Conservation (phyloP, 495 filamentous ascomycete species). For the Trichocladium uniseriatum region DNA sequence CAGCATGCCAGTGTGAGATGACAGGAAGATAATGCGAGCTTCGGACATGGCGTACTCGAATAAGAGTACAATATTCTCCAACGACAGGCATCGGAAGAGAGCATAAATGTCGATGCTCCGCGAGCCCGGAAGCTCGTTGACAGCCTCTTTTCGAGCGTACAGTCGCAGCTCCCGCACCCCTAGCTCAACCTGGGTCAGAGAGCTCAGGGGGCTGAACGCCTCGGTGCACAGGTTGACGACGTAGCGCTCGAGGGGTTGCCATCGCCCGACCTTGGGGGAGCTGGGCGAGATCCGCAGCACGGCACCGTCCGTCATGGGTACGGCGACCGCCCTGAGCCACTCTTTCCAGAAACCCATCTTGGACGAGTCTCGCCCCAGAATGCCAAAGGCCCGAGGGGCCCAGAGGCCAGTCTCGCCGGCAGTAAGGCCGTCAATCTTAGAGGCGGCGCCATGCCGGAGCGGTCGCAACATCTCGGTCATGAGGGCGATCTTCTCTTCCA, state of each 20-base stretch:
- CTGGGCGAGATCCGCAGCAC: slow-evolving; percentile 75
- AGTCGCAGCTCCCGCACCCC: slow-evolving; percentile 81
- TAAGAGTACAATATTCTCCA: slow-evolving; percentile 83
- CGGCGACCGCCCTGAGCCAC: slow-evolving; percentile 84
- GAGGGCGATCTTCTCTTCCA: slow-evolving; percentile 91
- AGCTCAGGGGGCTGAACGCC: slow-evolving; percentile 81
- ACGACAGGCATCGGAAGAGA: slow-evolving; percentile 77
- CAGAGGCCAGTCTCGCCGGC: slow-evolving; percentile 94
- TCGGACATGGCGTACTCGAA: slow-evolving; percentile 92
- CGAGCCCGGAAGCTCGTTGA: slow-evolving; percentile 88
- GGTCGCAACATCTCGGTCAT: slow-evolving; percentile 95
- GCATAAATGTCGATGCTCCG: slow-evolving; percentile 90
- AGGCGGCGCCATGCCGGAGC: slow-evolving; percentile 85
- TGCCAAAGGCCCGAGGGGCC: slow-evolving; percentile 89
- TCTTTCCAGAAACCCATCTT: slow-evolving; percentile 97
- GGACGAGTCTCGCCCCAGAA: slow-evolving; percentile 75
- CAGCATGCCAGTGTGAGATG: slow-evolving; percentile 93
- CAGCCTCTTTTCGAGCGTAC: slow-evolving; percentile 85
- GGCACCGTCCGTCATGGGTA: slow-evolving; percentile 87
- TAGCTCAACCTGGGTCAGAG: slow-evolving; percentile 92
- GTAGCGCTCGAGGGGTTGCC: slow-evolving; percentile 94
- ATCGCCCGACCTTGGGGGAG: slow-evolving; percentile 86
- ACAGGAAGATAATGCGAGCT: slow-evolving; percentile 90
- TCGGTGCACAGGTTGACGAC: slow-evolving; percentile 97
- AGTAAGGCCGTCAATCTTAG: slow-evolving; percentile 94